Conservation (phyloP, 495 filamentous ascomycete genomes). For the Filosporella fistucella region DNA sequence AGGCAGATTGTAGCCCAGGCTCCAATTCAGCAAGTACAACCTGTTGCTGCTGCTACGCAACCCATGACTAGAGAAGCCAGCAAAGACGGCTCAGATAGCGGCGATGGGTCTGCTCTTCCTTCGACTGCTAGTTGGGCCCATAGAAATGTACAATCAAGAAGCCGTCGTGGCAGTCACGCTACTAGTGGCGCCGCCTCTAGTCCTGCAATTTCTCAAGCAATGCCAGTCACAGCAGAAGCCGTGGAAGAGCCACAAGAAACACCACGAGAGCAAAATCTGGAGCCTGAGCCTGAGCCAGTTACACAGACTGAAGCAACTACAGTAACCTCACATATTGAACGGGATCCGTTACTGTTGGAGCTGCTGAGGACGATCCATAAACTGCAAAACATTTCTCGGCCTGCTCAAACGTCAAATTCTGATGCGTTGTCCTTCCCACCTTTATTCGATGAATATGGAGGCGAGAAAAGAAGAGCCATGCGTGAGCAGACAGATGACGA, state of each 20-base stretch:
- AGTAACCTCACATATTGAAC: conserved; percentile 17
- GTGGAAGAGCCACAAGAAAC: conserved; percentile 27
- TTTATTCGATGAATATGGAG: conserved; percentile 75
- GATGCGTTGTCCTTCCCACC: conserved; percentile 43
- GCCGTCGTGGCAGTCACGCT: conserved; percentile 68
- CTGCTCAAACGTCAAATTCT: neutral
- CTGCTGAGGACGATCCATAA: conserved; percentile 20
- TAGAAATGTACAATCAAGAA: conserved; percentile 66
- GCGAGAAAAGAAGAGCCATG: conserved; percentile 68
- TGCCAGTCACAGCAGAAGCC: conserved; percentile 41
- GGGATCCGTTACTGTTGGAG: conserved; percentile 14
- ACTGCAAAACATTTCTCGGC: neutral
- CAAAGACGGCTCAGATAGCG: conserved; percentile 66
- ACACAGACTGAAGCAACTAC: neutral
- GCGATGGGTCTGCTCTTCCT: conserved; percentile 81
- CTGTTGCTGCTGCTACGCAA: conserved; percentile 53
- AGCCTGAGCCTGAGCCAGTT: conserved; percentile 15
- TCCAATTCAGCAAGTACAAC: conserved; percentile 40
- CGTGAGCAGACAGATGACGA: conserved; percentile 69
- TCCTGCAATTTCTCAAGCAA: conserved; percentile 62
- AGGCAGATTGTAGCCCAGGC: conserved; percentile 38
- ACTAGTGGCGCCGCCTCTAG: conserved; percentile 78
- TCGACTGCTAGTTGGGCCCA: conserved; percentile 91
- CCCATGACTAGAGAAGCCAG: conserved; percentile 70
- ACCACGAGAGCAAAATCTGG: conserved; percentile 27